phyloP scores from a whole-genome alignment of 2,329 filamentous ascomycete genomes.

The Aspergillus sp. region DNA sequence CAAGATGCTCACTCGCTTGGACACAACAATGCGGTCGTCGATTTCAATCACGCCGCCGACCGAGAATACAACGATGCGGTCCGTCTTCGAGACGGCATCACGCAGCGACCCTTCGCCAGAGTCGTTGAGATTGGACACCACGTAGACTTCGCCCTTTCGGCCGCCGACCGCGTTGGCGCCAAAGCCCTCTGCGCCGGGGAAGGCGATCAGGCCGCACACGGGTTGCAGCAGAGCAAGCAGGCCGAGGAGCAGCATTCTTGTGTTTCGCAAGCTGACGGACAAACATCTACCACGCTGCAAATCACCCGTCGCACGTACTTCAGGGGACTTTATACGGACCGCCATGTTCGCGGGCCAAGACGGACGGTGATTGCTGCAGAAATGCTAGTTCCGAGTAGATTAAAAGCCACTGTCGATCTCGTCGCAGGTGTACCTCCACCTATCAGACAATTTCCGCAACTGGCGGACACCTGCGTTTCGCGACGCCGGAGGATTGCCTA shows the following conservation, averaged over 20 bases:
- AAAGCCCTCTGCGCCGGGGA: slow-evolving; percentile 54
- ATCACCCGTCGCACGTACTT: too few species aligned
- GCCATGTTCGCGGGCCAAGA: too few species aligned
- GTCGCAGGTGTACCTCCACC: not conserved
- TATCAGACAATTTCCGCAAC: not conserved
- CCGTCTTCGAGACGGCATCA: slow-evolving; percentile 49
- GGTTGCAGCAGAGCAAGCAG: slow-evolving; percentile 10
- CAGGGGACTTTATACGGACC: too few species aligned
- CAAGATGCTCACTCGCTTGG: slow-evolving; percentile 50
- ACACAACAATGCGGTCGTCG: slow-evolving; percentile 47
- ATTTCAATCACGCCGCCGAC: slow-evolving; percentile 54
- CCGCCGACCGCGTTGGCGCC: slow-evolving; percentile 50
- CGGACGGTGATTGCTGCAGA: too few species aligned
- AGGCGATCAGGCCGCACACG: slow-evolving; percentile 35
- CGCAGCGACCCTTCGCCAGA: slow-evolving; percentile 51
- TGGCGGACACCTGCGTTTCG: too few species aligned
- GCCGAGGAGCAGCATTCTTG: not conserved
- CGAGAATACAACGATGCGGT: slow-evolving; percentile 53
- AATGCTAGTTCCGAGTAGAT: too few species aligned
- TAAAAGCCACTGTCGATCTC: not conserved
- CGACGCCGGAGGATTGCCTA: too few species aligned
- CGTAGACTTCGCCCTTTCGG: slow-evolving; percentile 48
- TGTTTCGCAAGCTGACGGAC: too few species aligned
- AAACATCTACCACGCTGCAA: too few species aligned
- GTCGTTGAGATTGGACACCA: slow-evolving; percentile 52